Base-by-base conservation (phyloP, 345 rosid genomes). In the Aurinia saxatilis region DNA sequence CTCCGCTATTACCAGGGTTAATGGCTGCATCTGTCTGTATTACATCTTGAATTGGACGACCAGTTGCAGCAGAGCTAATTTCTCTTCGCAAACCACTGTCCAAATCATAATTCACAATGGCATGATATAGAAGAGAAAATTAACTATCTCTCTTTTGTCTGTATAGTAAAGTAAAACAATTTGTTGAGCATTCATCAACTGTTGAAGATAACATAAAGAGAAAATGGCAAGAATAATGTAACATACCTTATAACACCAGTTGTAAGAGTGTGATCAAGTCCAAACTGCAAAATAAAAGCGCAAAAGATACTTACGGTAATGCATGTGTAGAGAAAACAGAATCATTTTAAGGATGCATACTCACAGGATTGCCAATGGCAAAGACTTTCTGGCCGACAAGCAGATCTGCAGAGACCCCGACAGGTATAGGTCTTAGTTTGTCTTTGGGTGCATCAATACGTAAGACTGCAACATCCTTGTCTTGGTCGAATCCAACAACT, bases 1-100 rank as follows among this genome's bases (percentile, higher is more conserved):
- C 95, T 60, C 98, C 98, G 23, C 98, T 89, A 69, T 92, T 89
- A 19, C 98, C 96, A 52, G 98, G 98, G 74, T 92, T 92, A 61
- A 92, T 92, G 18, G 97, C 95, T 45, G 98, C 97, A 82, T 92
- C 98, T 9, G 96, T 92, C 73, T 92, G 97, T 78, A 92, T 89
- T 57, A 92, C 97, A 78, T 92, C 98, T 75, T 92, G 98, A 75
- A 92, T 92, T 13, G 98, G 98, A 59, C 96, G 97, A 47, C 98
- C 98, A 0, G 95, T 92, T 11, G 98, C 98, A 60, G 98, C 98
- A 64, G 95, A 89, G 77, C 95, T 92, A 61, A 92, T 92, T 74
- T 92, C 97, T 72, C 98, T 82, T 11, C 91, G 87, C 27, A 89
- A 90, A 23, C 98, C 98, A 67, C 98, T 89, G 68, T 35, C 75